These are phyloP conservation scores for Articulospora tetracladia DNA, from an alignment of 495 filamentous ascomycete genomes.

Conservation along the genomic window DNA sequence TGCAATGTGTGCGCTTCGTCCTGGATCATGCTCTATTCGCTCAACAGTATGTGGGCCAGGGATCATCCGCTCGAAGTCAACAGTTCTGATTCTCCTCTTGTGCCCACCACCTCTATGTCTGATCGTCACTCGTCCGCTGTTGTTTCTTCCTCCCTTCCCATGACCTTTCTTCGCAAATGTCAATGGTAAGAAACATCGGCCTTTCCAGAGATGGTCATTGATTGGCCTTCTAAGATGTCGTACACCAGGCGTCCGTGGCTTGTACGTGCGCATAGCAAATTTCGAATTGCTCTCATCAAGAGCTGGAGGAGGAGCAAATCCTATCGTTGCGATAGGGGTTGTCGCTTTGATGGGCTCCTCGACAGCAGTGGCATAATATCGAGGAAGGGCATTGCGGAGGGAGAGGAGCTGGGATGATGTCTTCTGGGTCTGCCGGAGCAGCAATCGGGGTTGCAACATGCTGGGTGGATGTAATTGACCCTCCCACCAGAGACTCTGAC, in stretches of 20 bases:
- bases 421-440: constrained; percentile 43
- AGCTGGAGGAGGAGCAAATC: constrained; percentile 25
- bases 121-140: constrained; percentile 77
- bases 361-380: constrained; percentile 53
- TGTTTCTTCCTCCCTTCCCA: constrained; percentile 87
- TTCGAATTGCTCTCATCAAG: constrained; percentile 11
- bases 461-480: constrained; percentile 23
- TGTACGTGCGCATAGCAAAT: constrained; percentile 74
- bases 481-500: constrained; percentile 5
- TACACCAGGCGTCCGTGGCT: constrained; percentile 89
- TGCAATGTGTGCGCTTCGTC: constrained; percentile 89
- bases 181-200: constrained; percentile 73
- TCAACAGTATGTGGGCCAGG: constrained; percentile 84
- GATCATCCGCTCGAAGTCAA: constrained; percentile 76
- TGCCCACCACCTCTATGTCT: constrained; percentile 87
- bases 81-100: constrained; percentile 83
- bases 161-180: constrained; percentile 91
- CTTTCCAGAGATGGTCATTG: constrained; percentile 96
- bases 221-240: constrained; percentile 87
- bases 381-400: constrained; percentile 35
- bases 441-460: constrained; percentile 66
- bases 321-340: constrained; percentile 30
- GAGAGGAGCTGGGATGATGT: constrained; percentile 40
- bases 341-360: constrained; percentile 27
- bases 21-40: constrained; percentile 93